phyloP scores from a whole-genome alignment of 331 rosid species.

The Acacia pycnantha region DNA sequence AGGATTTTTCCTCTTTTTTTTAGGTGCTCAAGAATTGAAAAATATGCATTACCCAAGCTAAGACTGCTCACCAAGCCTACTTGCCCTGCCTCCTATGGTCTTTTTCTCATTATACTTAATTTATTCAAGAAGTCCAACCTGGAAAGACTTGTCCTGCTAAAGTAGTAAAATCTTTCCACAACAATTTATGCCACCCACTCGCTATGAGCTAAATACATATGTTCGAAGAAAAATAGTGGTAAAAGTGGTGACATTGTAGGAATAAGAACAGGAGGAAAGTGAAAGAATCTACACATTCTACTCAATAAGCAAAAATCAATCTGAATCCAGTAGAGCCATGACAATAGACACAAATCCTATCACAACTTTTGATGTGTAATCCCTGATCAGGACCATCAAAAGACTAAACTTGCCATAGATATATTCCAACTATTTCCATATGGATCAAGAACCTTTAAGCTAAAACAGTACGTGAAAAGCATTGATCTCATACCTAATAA shows the following conservation, averaged over 20 bases:
- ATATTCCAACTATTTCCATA: conserved; percentile 11
- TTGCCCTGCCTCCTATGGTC: background rate
- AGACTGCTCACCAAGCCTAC: background rate
- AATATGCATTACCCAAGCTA: background rate
- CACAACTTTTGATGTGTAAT: background rate
- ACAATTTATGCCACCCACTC: conserved; percentile 7
- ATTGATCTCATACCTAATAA: conserved; percentile 57
- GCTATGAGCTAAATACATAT: background rate
- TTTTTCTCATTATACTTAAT: background rate
- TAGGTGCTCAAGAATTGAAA: background rate
- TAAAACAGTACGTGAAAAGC: background rate
- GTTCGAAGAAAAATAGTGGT: background rate
- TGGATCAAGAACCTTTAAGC: conserved; percentile 3
- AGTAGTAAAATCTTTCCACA: background rate
- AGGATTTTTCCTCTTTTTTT: background rate
- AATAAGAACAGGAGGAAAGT: background rate
- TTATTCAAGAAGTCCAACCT: conserved; percentile 6
- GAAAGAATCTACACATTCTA: background rate
- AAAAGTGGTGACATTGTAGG: background rate
- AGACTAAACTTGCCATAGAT: background rate
- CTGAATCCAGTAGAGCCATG: conserved; percentile 9
- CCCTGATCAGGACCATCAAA: background rate
- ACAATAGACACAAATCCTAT: background rate
- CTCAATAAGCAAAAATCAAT: background rate
- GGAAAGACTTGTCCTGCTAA: background rate